A percentile compares a stretch with the other conserved stretches of the same genome.
Evolutionary conservation across 495 filamentous ascomycete species (phyloP).

Genomic region (Podospora comata): DNA sequence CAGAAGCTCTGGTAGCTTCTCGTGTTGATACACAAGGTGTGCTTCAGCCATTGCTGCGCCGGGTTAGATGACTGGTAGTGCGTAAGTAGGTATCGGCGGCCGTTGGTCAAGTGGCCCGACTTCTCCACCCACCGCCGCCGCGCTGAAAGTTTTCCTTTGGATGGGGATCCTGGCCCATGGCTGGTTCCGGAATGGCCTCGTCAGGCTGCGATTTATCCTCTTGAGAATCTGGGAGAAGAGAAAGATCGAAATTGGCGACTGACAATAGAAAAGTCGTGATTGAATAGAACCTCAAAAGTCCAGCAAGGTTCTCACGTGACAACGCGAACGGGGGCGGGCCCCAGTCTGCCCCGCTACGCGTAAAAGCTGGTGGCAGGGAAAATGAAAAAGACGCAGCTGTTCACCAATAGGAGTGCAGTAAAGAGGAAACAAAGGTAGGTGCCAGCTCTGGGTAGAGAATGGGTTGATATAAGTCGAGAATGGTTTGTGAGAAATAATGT

Average conservation of each 20-base stretch:
- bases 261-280: background rate
- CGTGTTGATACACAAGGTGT: background rate
- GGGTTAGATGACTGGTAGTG: background rate
- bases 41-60: background rate
- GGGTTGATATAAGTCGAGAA: too few relatives aligned
- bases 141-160: background rate
- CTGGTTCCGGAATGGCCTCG: background rate
- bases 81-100: background rate
- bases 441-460: background rate
- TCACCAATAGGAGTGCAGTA: background rate
- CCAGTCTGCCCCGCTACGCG: background rate
- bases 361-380: background rate
- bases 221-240: background rate
- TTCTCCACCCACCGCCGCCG: background rate
- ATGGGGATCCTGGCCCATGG: background rate
- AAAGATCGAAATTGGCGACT: background rate
- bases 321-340: background rate
- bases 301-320: slow-evolving; percentile 4
- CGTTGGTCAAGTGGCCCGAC: background rate
- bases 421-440: background rate
- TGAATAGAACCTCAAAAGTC: background rate
- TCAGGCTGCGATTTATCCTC: background rate
- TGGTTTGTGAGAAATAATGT: background rate
- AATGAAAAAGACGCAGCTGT: background rate
- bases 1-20: background rate